Conservation (phyloP, 176 grass and related monocot genomes). For the Triticum turgidum region DNA sequence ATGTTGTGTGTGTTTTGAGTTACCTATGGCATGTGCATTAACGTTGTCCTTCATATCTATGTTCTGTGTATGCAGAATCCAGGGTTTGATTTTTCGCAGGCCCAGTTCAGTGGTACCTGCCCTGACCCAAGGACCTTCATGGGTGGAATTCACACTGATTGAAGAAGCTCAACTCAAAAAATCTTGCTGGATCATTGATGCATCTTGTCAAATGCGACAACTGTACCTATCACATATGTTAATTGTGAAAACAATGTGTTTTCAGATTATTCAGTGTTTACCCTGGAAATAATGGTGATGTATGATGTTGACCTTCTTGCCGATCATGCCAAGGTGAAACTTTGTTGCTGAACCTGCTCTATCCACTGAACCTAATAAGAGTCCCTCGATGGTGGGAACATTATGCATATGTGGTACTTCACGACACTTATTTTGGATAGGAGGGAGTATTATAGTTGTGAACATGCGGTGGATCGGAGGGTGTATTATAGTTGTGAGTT, state of each 20-base stretch:
- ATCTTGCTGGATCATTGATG: neutral
- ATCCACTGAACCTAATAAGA: neutral
- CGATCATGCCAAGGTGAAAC: neutral
- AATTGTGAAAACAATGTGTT: neutral
- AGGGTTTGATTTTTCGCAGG: conserved; percentile 93
- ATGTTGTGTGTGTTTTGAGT: neutral
- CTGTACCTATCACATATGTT: neutral
- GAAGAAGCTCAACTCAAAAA: neutral
- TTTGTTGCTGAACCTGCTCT: neutral
- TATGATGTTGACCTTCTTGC: neutral
- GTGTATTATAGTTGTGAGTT: neutral
- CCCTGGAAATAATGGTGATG: conserved; percentile 17
- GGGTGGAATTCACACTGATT: conserved; percentile 66
- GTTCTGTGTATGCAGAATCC: conserved; percentile 58
- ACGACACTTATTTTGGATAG: too few species aligned
- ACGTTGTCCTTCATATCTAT: neutral
- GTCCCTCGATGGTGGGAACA: neutral
- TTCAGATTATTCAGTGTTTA: neutral
- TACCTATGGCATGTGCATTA: conserved; percentile 11
- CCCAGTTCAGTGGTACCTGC: conserved; percentile 83
- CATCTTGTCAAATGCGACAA: neutral
- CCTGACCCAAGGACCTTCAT: conserved; percentile 97
- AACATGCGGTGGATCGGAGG: too few species aligned
- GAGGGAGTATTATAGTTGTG: neutral
- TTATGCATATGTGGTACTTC: neutral